Conservation (phyloP, 495 filamentous ascomycete genomes). For the Penicillium lagena region DNA sequence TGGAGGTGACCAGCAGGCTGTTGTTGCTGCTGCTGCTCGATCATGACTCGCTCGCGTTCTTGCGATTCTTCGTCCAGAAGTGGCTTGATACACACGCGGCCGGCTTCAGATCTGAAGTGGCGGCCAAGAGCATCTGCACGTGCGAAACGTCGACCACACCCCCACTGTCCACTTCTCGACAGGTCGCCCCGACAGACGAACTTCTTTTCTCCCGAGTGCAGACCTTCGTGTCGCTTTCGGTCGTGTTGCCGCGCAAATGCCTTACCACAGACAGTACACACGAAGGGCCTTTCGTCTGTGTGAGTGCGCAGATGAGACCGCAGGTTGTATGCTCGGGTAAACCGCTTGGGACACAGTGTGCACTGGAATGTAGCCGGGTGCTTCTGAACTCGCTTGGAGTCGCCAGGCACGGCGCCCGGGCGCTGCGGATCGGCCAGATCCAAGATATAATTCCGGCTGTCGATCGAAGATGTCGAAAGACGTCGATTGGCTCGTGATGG, state of each 20-base stretch:
- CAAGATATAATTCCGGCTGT: constrained; percentile 85
- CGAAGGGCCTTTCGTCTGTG: constrained; percentile 87
- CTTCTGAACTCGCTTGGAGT: constrained; percentile 78
- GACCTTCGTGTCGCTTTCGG: constrained; percentile 82
- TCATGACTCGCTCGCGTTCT: constrained; percentile 62
- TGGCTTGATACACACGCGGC: constrained; percentile 92
- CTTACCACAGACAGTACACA: constrained; percentile 95
- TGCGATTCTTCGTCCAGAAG: constrained; percentile 83
- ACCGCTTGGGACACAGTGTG: constrained; percentile 76
- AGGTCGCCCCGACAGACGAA: constrained; percentile 93
- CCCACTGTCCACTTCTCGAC: constrained; percentile 77
- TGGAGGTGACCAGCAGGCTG: constrained; percentile 29
- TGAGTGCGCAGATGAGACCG: constrained; percentile 89
- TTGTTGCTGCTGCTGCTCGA: constrained; percentile 55
- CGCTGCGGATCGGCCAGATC: constrained; percentile 85
- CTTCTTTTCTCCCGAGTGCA: constrained; percentile 92
- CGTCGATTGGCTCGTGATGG: constrained; percentile 59
- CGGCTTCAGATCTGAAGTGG: constrained; percentile 96
- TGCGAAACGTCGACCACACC: constrained; percentile 88
- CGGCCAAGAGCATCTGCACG: constrained; percentile 91
- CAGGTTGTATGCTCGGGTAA: constrained; percentile 84
- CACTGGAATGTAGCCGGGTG: constrained; percentile 93
- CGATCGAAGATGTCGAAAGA: constrained; percentile 81
- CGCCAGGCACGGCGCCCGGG: constrained; percentile 55
- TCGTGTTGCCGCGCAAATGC: constrained; percentile 94